phyloP scores from a whole-genome alignment of 805 yeast species.

The Wickerhamomyces alni region DNA sequence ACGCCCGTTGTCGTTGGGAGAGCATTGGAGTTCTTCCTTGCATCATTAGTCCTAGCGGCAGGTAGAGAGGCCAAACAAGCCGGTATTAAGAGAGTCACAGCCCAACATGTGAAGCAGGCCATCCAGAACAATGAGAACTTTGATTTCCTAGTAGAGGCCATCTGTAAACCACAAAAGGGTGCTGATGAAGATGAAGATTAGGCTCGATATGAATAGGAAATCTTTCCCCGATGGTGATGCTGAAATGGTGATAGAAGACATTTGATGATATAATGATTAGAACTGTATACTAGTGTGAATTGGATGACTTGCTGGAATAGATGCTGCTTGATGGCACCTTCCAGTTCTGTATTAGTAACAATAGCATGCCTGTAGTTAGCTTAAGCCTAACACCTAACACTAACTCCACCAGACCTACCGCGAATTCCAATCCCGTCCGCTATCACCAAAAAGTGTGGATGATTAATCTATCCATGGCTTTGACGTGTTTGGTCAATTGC shows the following conservation, averaged over 20 bases:
- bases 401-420: no score
- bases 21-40: constrained; percentile 87
- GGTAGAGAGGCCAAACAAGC: constrained; percentile 68
- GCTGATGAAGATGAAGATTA: constrained; percentile 8
- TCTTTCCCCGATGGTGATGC: no score
- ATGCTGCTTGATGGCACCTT: no score
- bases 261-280: neutral
- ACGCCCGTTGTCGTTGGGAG: constrained; percentile 98
- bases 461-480: no score
- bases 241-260: neutral
- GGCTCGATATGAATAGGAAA: constrained; percentile 10
- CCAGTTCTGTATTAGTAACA: no score
- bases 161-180: constrained; percentile 20
- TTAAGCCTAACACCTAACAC: no score
- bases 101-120: constrained; percentile 78
- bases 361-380: no score
- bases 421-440: no score
- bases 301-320: no score
- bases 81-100: constrained; percentile 76
- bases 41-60: constrained; percentile 80
- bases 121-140: constrained; percentile 83
- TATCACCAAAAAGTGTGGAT: no score
- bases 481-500: no score
- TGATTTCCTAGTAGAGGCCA: constrained; percentile 76
- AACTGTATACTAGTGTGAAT: no score